Conservation (phyloP, 2,329 filamentous ascomycete species). For the Aspergillus sp. region DNA sequence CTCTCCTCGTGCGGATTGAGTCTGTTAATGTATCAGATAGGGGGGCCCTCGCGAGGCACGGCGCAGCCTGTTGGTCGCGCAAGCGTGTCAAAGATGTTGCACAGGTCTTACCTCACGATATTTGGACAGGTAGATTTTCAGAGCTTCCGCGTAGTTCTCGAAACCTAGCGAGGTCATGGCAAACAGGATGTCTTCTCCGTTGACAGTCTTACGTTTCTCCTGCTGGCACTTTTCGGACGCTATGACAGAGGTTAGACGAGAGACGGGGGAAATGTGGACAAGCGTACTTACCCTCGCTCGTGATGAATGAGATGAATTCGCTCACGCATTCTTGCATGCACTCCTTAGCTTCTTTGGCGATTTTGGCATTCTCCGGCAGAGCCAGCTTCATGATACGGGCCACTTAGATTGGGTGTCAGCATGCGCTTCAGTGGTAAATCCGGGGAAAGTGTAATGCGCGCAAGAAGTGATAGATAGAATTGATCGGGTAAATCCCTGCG, state of each 20-base stretch:
- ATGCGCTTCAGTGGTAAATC: background rate
- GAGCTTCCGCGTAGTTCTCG: slow-evolving; percentile 95
- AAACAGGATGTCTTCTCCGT: slow-evolving; percentile 97
- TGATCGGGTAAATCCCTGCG: too few relatives aligned
- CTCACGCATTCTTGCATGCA: slow-evolving; percentile 99
- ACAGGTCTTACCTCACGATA: slow-evolving; percentile 84
- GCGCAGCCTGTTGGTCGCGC: slow-evolving; percentile 29
- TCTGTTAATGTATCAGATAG: slow-evolving; percentile 54
- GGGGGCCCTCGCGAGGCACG: slow-evolving; percentile 1
- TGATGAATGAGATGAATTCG: slow-evolving; percentile 99
- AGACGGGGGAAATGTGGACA: background rate
- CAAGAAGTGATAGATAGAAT: background rate
- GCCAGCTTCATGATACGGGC: slow-evolving; percentile 99
- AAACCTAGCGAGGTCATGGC: slow-evolving; percentile 99
- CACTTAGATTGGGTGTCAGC: slow-evolving; percentile 70
- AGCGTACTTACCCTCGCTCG: slow-evolving; percentile 79
- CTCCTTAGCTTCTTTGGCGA: slow-evolving; percentile 98
- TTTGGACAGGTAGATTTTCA: slow-evolving; percentile 97
- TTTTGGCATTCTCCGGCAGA: slow-evolving; percentile 96
- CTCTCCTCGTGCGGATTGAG: slow-evolving; percentile 72
- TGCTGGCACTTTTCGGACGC: slow-evolving; percentile 99
- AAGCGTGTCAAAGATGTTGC: slow-evolving; percentile 16
- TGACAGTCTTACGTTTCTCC: slow-evolving; percentile 98
- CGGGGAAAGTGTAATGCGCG: background rate
- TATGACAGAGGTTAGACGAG: slow-evolving; percentile 17